These are phyloP conservation scores for Agaricus blazei DNA, from an alignment of 768 basidiomycete genomes.

Conservation along the genomic window DNA sequence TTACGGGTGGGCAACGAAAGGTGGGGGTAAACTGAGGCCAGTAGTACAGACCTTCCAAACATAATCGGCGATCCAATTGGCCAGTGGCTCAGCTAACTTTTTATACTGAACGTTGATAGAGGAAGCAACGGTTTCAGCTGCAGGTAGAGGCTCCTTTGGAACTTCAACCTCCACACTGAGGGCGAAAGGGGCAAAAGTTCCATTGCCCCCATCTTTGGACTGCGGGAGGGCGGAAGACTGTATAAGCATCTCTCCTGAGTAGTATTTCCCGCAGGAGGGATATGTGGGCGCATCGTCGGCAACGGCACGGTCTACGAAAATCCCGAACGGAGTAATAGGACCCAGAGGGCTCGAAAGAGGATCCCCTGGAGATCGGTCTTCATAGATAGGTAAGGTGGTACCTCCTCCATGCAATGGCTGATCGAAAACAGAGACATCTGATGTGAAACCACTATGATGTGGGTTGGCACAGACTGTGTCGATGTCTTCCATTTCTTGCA, in stretches of 20 bases:
- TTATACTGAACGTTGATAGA: slow-evolving; percentile 56
- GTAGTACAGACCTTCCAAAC: slow-evolving; percentile 82
- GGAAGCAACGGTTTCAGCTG: slow-evolving; percentile 40
- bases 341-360: slow-evolving; percentile 68
- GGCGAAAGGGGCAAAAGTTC: slow-evolving; percentile 12
- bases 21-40: slow-evolving; percentile 52
- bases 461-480: background rate
- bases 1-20: slow-evolving; percentile 52
- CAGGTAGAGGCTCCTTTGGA: slow-evolving; percentile 35
- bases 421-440: background rate
- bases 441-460: background rate
- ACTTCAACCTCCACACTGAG: slow-evolving; percentile 24
- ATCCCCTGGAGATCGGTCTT: slow-evolving; percentile 59
- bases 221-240: background rate
- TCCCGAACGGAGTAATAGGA: slow-evolving; percentile 72
- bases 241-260: background rate
- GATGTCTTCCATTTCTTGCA: slow-evolving; percentile 8
- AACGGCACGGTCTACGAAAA: slow-evolving; percentile 71
- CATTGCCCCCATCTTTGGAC: background rate
- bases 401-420: slow-evolving; percentile 19
- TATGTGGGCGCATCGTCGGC: slow-evolving; percentile 28
- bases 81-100: slow-evolving; percentile 70
- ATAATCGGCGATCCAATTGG: slow-evolving; percentile 75
- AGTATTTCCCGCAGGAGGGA: slow-evolving; percentile 1
- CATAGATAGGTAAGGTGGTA: slow-evolving; percentile 58